Evolutionary conservation across 805 yeast genomes (phyloP).

Genomic region (Lipomyces japonicus): DNA sequence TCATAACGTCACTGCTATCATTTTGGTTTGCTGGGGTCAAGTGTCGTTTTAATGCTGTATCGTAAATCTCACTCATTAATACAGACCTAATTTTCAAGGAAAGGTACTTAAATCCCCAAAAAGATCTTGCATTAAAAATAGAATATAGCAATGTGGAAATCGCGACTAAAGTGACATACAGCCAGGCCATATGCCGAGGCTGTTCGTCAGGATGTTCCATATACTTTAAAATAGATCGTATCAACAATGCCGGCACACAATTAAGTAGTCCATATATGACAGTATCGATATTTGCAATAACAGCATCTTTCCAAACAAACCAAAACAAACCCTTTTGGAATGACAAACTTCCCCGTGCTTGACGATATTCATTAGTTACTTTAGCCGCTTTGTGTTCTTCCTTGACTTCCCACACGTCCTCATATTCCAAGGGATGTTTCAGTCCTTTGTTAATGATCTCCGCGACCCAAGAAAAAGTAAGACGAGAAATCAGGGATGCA

Average conservation of each 20-base stretch:
- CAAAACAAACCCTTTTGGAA: slow-evolving; percentile 58
- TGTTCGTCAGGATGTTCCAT: slow-evolving; percentile 64
- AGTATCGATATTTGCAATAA: slow-evolving; percentile 72
- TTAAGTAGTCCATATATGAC: slow-evolving; percentile 57
- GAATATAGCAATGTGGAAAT: slow-evolving; percentile 54
- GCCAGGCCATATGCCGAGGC: slow-evolving; percentile 76
- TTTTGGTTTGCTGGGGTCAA: slow-evolving; percentile 16
- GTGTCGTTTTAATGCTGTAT: slow-evolving; percentile 77
- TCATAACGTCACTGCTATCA: slow-evolving; percentile 38
- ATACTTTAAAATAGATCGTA: slow-evolving; percentile 74
- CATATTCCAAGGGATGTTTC: slow-evolving; percentile 48
- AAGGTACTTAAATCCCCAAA: slow-evolving; percentile 84
- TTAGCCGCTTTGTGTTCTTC: slow-evolving; percentile 74
- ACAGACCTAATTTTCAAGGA: slow-evolving; percentile 86
- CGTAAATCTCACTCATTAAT: slow-evolving; percentile 79
- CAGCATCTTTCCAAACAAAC: slow-evolving; percentile 59
- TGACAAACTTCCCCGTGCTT: background rate
- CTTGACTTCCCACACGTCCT: slow-evolving; percentile 80
- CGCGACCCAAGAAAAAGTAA: slow-evolving; percentile 75
- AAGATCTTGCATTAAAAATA: slow-evolving; percentile 77
- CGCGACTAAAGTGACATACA: slow-evolving; percentile 72
- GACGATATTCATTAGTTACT: slow-evolving; percentile 61
- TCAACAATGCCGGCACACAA: slow-evolving; percentile 73
- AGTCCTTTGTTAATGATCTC: slow-evolving; percentile 65
- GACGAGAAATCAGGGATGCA: slow-evolving; percentile 56